A percentile compares a stretch with the other conserved stretches of the same genome.
Conservation (phyloP, 345 rosid species). For the Salix arbutifolia region DNA sequence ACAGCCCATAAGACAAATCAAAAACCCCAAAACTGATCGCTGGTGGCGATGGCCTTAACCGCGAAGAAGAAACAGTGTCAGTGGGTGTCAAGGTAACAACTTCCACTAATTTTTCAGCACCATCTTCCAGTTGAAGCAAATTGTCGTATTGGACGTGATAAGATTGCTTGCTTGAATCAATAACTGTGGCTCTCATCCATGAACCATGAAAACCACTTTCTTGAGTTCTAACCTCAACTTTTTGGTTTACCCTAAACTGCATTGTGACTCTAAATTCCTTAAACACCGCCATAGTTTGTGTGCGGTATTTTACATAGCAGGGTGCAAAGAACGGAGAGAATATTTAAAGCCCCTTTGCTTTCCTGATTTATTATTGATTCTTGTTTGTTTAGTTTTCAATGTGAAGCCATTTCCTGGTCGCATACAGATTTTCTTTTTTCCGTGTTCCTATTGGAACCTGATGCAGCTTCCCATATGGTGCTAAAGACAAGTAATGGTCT, state of each 20-base stretch:
- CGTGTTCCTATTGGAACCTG: too few relatives aligned
- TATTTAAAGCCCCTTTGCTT: too few relatives aligned
- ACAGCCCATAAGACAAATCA: slow-evolving; percentile 7
- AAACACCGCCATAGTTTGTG: not conserved
- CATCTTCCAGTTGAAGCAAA: not conserved
- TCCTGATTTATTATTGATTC: too few relatives aligned
- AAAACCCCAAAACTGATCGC: not conserved
- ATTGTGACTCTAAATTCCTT: not conserved
- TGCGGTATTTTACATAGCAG: too few relatives aligned
- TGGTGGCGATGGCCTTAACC: slow-evolving; percentile 5
- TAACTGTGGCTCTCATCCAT: slow-evolving; percentile 6
- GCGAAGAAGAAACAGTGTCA: not conserved
- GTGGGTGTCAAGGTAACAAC: not conserved
- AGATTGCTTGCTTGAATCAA: not conserved
- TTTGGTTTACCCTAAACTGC: not conserved
- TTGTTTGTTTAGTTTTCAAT: too few relatives aligned
- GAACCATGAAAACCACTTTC: not conserved
- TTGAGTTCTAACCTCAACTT: not conserved
- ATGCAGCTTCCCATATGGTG: too few relatives aligned
- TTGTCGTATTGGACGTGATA: not conserved
- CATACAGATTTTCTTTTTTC: too few relatives aligned
- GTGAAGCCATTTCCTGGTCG: too few relatives aligned
- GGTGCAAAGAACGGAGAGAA: too few relatives aligned
- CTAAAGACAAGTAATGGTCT: too few relatives aligned
- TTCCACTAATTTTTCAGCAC: not conserved